Percentiles rank a stretch among this genome's conserved stretches.
Evolutionary conservation across 2,329 filamentous ascomycete species (phyloP).

Genomic region (Penicillium paneum): DNA sequence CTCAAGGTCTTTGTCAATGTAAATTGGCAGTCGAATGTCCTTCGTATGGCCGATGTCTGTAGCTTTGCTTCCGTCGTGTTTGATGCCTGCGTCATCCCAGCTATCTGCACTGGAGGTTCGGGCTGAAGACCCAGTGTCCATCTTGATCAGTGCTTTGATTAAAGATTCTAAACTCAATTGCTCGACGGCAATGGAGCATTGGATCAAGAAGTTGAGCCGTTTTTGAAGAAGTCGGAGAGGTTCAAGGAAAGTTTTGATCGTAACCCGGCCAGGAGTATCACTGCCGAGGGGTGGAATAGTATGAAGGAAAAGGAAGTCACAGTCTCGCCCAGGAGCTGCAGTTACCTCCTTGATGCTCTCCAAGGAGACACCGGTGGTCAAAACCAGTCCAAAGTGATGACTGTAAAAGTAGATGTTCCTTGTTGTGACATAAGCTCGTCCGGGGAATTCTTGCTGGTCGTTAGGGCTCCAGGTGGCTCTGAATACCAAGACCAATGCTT

Average conservation of each 20-base stretch:
- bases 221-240: constrained; percentile 77
- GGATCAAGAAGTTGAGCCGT: constrained; percentile 79
- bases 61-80: constrained; percentile 42
- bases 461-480: constrained; percentile 82
- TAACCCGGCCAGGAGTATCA: constrained; percentile 68
- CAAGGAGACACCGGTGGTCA: constrained; percentile 74
- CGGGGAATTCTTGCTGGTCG: constrained; percentile 72
- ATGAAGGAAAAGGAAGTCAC: constrained; percentile 88
- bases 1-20: constrained; percentile 61
- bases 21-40: constrained; percentile 57
- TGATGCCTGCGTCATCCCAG: constrained; percentile 77
- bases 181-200: constrained; percentile 71
- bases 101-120: constrained; percentile 76
- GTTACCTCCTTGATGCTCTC: constrained; percentile 82
- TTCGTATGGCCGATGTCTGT: constrained; percentile 39
- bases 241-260: constrained; percentile 90
- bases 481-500: constrained; percentile 88
- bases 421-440: constrained; percentile 82
- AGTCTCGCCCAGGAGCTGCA: constrained; percentile 82
- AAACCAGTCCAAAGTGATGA: constrained; percentile 84
- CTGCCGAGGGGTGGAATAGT: constrained; percentile 62
- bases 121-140: constrained; percentile 62
- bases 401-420: constrained; percentile 95
- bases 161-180: constrained; percentile 66
- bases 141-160: constrained; percentile 67